These are phyloP conservation scores for Rhizopogon vesiculosus DNA, from an alignment of 768 basidiomycete species.

Conservation along the genomic window DNA sequence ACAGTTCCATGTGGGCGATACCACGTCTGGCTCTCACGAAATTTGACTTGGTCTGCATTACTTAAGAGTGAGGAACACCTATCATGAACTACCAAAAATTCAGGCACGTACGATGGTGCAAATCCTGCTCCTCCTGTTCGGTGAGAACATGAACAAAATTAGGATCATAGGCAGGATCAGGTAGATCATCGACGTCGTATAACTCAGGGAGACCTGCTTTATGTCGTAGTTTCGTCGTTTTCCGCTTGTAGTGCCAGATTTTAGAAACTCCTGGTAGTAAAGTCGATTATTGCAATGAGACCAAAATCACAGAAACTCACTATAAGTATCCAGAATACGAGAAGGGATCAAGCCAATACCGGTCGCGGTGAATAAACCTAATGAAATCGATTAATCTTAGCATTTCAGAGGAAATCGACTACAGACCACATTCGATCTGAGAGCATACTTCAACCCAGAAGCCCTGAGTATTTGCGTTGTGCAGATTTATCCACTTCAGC, in stretches of 20 bases:
- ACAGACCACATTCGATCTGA: constrained; percentile 69
- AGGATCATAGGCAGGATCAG: constrained; percentile 69
- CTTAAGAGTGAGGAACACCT: constrained; percentile 3
- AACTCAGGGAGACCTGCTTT: constrained; percentile 63
- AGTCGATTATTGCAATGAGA: neutral
- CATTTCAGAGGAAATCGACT: neutral
- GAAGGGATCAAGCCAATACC: constrained; percentile 79
- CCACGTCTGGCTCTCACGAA: constrained; percentile 75
- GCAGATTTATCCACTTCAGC: constrained; percentile 61
- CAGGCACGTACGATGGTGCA: constrained; percentile 54
- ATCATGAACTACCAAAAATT: neutral
- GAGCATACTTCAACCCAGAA: constrained; percentile 80
- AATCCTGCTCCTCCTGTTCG: constrained; percentile 55
- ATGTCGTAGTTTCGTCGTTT: constrained; percentile 52
- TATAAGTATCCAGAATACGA: constrained; percentile 70
- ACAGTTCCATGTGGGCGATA: constrained; percentile 82
- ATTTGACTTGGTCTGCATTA: constrained; percentile 58
- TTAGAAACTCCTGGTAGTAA: constrained; percentile 51
- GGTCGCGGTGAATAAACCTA: constrained; percentile 75
- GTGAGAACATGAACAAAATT: constrained; percentile 71
- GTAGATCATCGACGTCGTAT: constrained; percentile 73
- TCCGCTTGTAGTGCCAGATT: constrained; percentile 71
- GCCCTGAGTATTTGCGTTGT: constrained; percentile 63
- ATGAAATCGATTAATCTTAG: neutral
- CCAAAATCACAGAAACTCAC: constrained; percentile 30